Evolutionary conservation across 2,329 filamentous ascomycete genomes (phyloP), one percentile per base, ranked within the genome.

Genomic region (Onygenales sp.): DNA sequence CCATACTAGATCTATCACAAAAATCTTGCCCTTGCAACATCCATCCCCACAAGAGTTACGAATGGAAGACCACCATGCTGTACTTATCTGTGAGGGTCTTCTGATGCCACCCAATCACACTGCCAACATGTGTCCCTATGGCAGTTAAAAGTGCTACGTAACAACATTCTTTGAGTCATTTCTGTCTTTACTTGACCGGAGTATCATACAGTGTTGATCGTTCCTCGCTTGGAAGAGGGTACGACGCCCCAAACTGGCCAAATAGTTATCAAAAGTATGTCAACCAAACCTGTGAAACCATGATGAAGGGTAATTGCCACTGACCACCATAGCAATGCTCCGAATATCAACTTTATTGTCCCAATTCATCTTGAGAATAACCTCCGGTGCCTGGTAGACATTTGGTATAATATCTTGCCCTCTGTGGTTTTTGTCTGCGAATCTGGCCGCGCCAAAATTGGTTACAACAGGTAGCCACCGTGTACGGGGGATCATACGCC

Each of bases 341-440:
- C 62, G 64, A 27, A 64, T 60, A 53, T 64, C 62, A 38, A 61
- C 55, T 44, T 55, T 55, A 17, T 52, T 53, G 38, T 55, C 57
- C 60, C 60, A 64, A 38, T 55, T 42, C 57, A 64, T 64, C 13
- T 57, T 57, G 43, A 60, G 50, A 38, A 61, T 54, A 10, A 63
- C 55, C 50, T 64, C 62, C 7, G 60, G 60, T n/a, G 60, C 58
- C 32, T 62, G 27, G 49, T 62, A 63, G n/a, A 60, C 31, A 27
- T 58, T 50, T 21, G 62, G 58, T 56, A 57, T 57, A 41, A 60
- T 56, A 47, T 57, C 51, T 14, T 57, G 49, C 31, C 49, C 50
- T 8, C 42, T 17, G 33, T 36, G 14, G 14, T 43, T n/a, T 10
- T 51, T 32, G 31, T 51, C 42, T 8, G 27, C 31, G 13, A 56